Conservation (phyloP, 2,329 filamentous ascomycete species). For the Phialophora chinensis region DNA sequence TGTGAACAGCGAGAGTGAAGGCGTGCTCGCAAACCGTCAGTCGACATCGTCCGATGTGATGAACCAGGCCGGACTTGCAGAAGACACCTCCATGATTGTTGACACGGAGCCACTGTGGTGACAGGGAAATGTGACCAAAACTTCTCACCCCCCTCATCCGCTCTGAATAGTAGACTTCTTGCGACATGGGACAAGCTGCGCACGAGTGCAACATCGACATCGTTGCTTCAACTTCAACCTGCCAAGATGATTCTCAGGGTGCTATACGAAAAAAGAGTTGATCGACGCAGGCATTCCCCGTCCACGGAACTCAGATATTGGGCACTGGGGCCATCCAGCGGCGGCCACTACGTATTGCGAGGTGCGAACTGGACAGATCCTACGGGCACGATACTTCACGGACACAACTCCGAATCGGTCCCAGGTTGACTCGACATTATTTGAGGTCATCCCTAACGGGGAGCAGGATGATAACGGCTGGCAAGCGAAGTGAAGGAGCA, state of each 20-base stretch:
- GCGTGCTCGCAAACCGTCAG: not conserved
- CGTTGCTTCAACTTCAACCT: not conserved
- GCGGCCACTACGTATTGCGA: not conserved
- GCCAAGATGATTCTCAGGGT: not conserved
- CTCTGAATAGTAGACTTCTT: not conserved
- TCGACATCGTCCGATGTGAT: constrained; percentile 19
- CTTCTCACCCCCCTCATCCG: not conserved
- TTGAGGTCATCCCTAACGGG: not conserved
- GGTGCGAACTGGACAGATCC: not conserved
- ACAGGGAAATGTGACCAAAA: not conserved
- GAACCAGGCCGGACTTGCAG: constrained; percentile 21
- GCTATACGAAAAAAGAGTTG: not conserved
- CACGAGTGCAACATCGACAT: not conserved
- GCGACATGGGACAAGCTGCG: not conserved
- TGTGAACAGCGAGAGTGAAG: not conserved
- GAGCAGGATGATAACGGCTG: not conserved
- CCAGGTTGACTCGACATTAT: not conserved
- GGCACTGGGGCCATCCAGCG: not conserved
- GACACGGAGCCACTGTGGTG: constrained; percentile 4
- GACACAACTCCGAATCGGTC: not conserved
- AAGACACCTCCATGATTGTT: constrained; percentile 12
- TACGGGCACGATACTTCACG: not conserved
- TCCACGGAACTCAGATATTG: not conserved
- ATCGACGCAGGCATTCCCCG: not conserved
- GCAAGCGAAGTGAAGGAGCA: not conserved